Percentiles rank a stretch among this genome's conserved stretches.
Evolutionary conservation across 2,329 filamentous ascomycete species (phyloP).

Genomic region (Botryotinia calthae): DNA sequence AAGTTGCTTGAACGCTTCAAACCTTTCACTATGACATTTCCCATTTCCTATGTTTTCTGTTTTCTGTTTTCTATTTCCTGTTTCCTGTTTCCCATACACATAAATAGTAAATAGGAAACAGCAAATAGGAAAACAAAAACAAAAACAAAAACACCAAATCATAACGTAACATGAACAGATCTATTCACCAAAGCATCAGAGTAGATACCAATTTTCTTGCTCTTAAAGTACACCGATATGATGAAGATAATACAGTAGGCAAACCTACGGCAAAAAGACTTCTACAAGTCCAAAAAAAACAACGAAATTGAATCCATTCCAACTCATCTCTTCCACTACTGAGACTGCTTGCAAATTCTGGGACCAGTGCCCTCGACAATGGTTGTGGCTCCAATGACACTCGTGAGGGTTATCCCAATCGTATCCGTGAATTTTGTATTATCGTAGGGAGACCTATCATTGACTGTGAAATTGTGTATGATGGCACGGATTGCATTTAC

Average conservation of each 20-base stretch:
- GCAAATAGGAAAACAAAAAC: not conserved
- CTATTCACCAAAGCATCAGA: not conserved
- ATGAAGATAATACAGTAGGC: not conserved
- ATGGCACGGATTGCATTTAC: not conserved
- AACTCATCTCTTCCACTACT: not conserved
- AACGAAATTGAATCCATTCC: not conserved
- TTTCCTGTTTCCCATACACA: too few species aligned
- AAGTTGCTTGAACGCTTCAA: too few species aligned
- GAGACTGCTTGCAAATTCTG: constrained; percentile 3
- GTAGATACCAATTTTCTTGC: not conserved
- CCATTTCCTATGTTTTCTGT: too few species aligned
- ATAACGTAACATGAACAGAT: not conserved
- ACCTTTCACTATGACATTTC: too few species aligned
- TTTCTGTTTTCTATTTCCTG: too few species aligned
- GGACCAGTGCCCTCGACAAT: not conserved
- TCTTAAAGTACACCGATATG: not conserved
- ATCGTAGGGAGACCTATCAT: not conserved
- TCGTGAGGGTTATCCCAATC: not conserved
- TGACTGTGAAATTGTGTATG: not conserved
- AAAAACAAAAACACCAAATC: not conserved
- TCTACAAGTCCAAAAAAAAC: not conserved
- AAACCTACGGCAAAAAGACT: not conserved
- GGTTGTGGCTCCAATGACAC: not conserved
- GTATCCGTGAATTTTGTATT: not conserved
- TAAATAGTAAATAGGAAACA: not conserved